Evolutionary conservation across 495 filamentous ascomycete species (phyloP).

Genomic region (Patellaria atrata): DNA sequence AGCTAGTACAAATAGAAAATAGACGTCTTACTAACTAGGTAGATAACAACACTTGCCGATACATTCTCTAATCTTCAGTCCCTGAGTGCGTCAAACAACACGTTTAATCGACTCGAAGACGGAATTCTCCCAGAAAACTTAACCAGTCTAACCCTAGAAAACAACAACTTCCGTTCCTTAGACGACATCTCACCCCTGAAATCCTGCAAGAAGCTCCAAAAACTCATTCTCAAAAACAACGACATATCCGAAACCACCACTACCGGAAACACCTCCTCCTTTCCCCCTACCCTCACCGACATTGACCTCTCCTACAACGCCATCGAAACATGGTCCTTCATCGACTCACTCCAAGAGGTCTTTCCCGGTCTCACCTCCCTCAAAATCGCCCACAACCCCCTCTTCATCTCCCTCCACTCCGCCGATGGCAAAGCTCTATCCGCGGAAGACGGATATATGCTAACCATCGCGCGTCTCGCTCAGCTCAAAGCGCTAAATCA

Average conservation of each 20-base stretch:
- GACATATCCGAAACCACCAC: slow-evolving; percentile 24
- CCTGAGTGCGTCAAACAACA: slow-evolving; percentile 43
- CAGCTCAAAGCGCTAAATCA: slow-evolving; percentile 61
- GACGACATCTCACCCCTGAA: slow-evolving; percentile 33
- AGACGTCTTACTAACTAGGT: neutral
- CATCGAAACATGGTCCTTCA: slow-evolving; percentile 52
- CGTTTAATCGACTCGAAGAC: slow-evolving; percentile 22
- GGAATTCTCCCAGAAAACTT: slow-evolving; percentile 29
- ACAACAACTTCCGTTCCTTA: slow-evolving; percentile 55
- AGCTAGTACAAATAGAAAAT: too few relatives aligned
- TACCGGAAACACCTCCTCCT: slow-evolving; percentile 6
- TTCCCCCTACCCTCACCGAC: slow-evolving; percentile 32
- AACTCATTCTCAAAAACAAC: slow-evolving; percentile 33
- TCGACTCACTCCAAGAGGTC: slow-evolving; percentile 45
- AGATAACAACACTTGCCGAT: slow-evolving; percentile 28
- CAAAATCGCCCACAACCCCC: slow-evolving; percentile 69
- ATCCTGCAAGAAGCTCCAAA: slow-evolving; percentile 42
- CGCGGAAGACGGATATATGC: slow-evolving; percentile 69
- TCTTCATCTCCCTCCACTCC: slow-evolving; percentile 37
- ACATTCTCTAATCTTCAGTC: slow-evolving; percentile 44
- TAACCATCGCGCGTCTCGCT: slow-evolving; percentile 64
- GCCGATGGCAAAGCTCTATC: slow-evolving; percentile 33
- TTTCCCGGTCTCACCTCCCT: slow-evolving; percentile 62
- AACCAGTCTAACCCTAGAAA: slow-evolving; percentile 53
- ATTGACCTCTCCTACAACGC: slow-evolving; percentile 72